A percentile compares a stretch with the other conserved stretches of the same genome.
Conservation (phyloP, 83 land plant species). For the Thuja plicata region DNA sequence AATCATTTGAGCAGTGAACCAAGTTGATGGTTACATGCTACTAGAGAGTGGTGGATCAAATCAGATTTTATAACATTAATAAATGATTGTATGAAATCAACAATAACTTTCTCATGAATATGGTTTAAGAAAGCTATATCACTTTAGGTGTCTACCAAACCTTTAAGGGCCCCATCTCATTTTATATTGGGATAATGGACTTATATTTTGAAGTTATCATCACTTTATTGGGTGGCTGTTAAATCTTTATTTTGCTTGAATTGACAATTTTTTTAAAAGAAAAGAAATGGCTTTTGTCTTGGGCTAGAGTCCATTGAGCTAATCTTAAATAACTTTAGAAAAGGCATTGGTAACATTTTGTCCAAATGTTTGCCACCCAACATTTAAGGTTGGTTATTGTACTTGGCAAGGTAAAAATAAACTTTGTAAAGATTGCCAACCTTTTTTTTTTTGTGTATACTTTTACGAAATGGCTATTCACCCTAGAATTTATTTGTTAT, state of each 20-base stretch:
- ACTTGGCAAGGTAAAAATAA: too few relatives aligned
- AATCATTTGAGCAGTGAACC: not conserved
- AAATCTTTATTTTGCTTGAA: not conserved
- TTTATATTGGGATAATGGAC: not conserved
- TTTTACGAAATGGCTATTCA: too few relatives aligned
- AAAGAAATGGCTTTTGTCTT: too few relatives aligned
- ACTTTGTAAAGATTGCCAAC: too few relatives aligned
- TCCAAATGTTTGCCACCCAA: too few relatives aligned
- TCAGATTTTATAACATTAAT: too few relatives aligned
- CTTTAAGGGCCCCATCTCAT: not conserved
- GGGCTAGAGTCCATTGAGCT: too few relatives aligned
- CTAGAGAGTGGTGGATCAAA: not conserved
- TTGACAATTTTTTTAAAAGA: not conserved
- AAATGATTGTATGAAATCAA: not conserved
- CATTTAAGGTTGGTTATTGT: too few relatives aligned
- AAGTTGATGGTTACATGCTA: not conserved
- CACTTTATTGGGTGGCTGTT: not conserved
- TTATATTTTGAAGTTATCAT: not conserved
- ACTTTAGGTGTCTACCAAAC: not conserved
- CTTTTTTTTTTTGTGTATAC: too few relatives aligned
- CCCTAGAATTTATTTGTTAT: too few relatives aligned
- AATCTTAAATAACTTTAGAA: too few relatives aligned
- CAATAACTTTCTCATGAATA: not conserved
- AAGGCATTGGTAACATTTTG: too few relatives aligned
- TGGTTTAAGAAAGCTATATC: not conserved